Evolutionary conservation across 2,329 filamentous ascomycete genomes (phyloP), one percentile per base, ranked within the genome.

Genomic region (Xylariaceae sp.): DNA sequence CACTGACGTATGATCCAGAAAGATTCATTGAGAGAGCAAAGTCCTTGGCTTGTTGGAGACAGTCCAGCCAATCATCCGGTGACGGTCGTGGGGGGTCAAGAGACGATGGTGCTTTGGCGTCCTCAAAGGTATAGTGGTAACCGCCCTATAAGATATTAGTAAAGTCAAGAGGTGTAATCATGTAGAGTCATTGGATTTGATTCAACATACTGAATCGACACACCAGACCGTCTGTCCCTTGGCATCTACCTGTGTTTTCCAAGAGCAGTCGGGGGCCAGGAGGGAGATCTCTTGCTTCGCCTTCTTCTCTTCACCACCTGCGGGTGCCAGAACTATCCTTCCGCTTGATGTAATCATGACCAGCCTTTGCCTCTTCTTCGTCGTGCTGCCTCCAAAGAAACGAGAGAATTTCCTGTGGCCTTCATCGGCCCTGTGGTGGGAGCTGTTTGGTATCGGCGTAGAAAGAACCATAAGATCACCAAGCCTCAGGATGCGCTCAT

Each of bases 301-400:
- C 63, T 93, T 90, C 69, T 98, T 98, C 61, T 97, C 91, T 50
- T 95, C 93, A 0, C 91, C 93, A 6, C 91, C 90, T 18, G 90
- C 85, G 4, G 93, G 87, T 11, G 89, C 91, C 57, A 98, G 76
- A 36, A 98, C 83, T 39, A 98, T 85, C 33, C 93, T 83, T 13
- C 86, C 93, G 54, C 87, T 89, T 1, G 89, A 94, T 3, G 93
- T 98, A 40, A 98, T 81, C 83, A 98, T 90, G 6, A 98, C 93
- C 40, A 98, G 72, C 35, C 93, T 79, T 61, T 95, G 89, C 50
- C 90, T 78, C 67, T 95, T 96, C 70, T 97, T 98, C 8, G 86
- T 87, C 9, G 87, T 88, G 58, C 83, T 90, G 39, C 89, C 88
- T 22, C 89, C 87, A 64, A 98, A 97, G 65, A 98, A 96, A 31